Conservation (phyloP, 2,329 filamentous ascomycete species). For the Colletotrichum incanum region DNA sequence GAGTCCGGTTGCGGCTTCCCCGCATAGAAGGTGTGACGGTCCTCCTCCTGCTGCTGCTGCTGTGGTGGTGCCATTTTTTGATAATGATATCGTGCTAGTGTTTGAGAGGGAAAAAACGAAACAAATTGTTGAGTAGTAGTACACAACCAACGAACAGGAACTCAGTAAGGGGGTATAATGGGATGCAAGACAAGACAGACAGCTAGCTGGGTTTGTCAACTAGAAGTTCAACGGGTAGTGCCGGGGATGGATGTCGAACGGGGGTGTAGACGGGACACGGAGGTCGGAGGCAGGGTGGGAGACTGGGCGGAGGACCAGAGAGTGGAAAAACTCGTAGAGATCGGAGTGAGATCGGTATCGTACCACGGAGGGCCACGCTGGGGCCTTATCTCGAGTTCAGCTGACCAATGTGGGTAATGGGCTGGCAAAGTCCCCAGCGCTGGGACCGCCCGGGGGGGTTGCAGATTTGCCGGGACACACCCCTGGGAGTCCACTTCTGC, state of each 20-base stretch:
- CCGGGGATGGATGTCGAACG: conserved; percentile 33
- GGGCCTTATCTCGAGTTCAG: conserved; percentile 33
- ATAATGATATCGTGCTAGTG: background rate
- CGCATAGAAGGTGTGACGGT: conserved; percentile 79
- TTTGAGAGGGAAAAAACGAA: conserved; percentile 8
- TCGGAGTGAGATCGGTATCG: conserved; percentile 39
- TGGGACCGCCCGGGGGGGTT: background rate
- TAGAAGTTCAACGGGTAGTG: background rate
- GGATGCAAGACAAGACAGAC: background rate
- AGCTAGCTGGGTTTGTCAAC: background rate
- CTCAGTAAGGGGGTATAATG: conserved; percentile 1
- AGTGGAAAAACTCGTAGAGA: conserved; percentile 17
- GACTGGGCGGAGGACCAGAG: background rate
- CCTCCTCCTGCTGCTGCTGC: conserved; percentile 28
- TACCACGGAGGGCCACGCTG: conserved; percentile 30
- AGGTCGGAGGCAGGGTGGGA: conserved; percentile 13
- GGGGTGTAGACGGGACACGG: conserved; percentile 23
- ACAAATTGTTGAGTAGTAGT: background rate
- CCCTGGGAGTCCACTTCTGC: conserved; percentile 10
- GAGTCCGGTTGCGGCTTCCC: conserved; percentile 77
- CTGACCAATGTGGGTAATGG: conserved; percentile 26
- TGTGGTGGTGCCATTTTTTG: conserved; percentile 35
- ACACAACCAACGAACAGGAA: background rate
- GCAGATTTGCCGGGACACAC: conserved; percentile 31
- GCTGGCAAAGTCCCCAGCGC: background rate